phyloP scores from a whole-genome alignment of 371 early-diverging fungal species.

The Coemansia sp. region DNA sequence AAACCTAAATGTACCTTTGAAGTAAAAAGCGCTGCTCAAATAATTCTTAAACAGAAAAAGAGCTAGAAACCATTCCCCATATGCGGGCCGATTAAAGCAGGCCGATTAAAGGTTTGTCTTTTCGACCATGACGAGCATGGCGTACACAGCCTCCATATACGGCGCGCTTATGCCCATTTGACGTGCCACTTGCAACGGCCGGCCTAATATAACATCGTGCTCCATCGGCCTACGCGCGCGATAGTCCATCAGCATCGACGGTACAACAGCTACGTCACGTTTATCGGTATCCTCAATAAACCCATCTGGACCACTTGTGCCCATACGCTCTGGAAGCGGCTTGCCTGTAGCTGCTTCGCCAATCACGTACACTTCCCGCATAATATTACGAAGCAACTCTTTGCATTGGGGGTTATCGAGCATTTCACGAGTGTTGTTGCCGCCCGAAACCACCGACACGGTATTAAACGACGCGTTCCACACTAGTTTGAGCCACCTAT shows the following conservation, averaged over 20 bases:
- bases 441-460: constrained; percentile 65
- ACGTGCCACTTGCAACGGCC: constrained; percentile 39
- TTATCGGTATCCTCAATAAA: constrained; percentile 20
- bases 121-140: constrained; percentile 43
- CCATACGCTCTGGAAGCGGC: constrained; percentile 26
- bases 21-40: background rate
- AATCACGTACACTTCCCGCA: constrained; percentile 62
- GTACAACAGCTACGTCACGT: constrained; percentile 15
- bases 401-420: constrained; percentile 57
- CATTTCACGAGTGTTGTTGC: constrained; percentile 61
- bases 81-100: background rate
- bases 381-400: constrained; percentile 55
- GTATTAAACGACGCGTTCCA: constrained; percentile 84
- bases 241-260: constrained; percentile 55
- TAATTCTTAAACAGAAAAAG: background rate
- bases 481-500: constrained; percentile 82
- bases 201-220: constrained; percentile 50
- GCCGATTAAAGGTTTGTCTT: constrained; percentile 11
- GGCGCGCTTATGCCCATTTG: constrained; percentile 37
- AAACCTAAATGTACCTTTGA: background rate
- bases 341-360: constrained; percentile 49
- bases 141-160: constrained; percentile 47
- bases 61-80: background rate
- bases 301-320: constrained; percentile 23
- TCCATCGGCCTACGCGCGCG: constrained; percentile 50